These are phyloP conservation scores for Globisporangium uncinulatum DNA, from an alignment of 352 stramenopile genomes.

Conservation along the genomic window DNA sequence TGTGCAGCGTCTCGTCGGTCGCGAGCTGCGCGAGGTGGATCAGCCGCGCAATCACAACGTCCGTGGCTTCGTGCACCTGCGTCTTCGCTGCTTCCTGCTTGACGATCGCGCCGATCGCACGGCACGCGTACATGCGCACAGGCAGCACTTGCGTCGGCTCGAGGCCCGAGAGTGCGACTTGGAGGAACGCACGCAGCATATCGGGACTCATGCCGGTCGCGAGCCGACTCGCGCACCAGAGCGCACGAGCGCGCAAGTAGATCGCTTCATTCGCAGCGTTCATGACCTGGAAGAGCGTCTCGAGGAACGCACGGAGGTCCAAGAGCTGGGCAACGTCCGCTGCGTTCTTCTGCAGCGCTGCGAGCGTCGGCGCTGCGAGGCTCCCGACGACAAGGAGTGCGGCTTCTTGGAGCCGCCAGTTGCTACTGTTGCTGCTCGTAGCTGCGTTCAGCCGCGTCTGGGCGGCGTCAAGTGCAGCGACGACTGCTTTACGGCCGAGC, in stretches of 20 bases:
- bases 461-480: conserved; percentile 43
- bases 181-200: conserved; percentile 66
- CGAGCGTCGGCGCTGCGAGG: conserved; percentile 49
- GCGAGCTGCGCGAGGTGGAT: conserved; percentile 50
- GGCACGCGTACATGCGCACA: conserved; percentile 74
- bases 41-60: conserved; percentile 51
- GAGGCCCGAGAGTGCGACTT: conserved; percentile 67
- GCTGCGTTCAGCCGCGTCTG: conserved; percentile 52
- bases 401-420: conserved; percentile 73
- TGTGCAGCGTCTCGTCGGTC: conserved; percentile 70
- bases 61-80: conserved; percentile 42
- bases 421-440: conserved; percentile 25
- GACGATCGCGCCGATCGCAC: conserved; percentile 65
- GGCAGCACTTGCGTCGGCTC: conserved; percentile 66
- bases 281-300: conserved; percentile 78
- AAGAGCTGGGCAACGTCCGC: conserved; percentile 40
- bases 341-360: conserved; percentile 48
- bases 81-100: conserved; percentile 53
- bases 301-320: conserved; percentile 55
- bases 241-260: conserved; percentile 65
- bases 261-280: conserved; percentile 57
- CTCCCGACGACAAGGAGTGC: conserved; percentile 65
- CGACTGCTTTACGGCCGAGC: conserved; percentile 55
- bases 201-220: conserved; percentile 62
- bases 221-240: conserved; percentile 79